Conservation (phyloP, 2,329 filamentous ascomycete genomes). For the Alternaria atra region DNA sequence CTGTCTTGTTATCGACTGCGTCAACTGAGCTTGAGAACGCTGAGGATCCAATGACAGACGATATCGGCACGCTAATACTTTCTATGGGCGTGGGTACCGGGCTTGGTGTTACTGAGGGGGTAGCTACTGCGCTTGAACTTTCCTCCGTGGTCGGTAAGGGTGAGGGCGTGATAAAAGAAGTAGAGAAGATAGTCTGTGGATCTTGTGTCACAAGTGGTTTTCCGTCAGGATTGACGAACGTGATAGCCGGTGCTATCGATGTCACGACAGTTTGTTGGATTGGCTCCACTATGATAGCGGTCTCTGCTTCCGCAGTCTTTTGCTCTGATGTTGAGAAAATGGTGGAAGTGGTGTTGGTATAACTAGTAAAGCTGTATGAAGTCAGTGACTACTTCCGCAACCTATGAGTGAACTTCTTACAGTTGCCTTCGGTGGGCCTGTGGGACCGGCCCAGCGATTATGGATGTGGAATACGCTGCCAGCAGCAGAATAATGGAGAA, state of each 20-base stretch:
- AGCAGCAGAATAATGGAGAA: conserved; percentile 45
- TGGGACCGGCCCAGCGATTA: conserved; percentile 48
- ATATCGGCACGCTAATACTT: conserved; percentile 11
- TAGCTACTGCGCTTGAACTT: conserved; percentile 20
- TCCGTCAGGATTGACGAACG: conserved; percentile 44
- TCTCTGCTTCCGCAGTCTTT: conserved; percentile 36
- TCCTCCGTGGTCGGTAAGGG: conserved; percentile 21
- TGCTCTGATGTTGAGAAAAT: conserved; percentile 16
- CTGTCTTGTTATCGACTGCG: conserved; percentile 23
- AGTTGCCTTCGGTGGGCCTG: conserved; percentile 35
- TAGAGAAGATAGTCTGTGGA: conserved; percentile 41
- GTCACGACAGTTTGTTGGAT: conserved; percentile 42
- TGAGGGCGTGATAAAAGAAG: conserved; percentile 41
- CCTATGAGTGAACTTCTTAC: conserved; percentile 29
- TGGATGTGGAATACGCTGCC: conserved; percentile 44
- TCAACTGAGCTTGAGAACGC: conserved; percentile 22
- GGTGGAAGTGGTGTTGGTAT: conserved; percentile 32
- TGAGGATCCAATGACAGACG: conserved; percentile 8
- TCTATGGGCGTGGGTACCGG: conserved; percentile 13
- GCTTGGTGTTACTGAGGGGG: conserved; percentile 11
- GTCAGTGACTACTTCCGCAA: conserved; percentile 17
- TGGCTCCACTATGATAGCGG: conserved; percentile 46
- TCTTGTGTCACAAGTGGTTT: conserved; percentile 43
- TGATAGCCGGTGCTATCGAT: conserved; percentile 39
- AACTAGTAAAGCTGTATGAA: conserved; percentile 35